A percentile compares a stretch with the other conserved stretches of the same genome.
These are phyloP conservation scores for Daldinia childiae DNA, from an alignment of 495 filamentous ascomycete species.

Conservation along the genomic window DNA sequence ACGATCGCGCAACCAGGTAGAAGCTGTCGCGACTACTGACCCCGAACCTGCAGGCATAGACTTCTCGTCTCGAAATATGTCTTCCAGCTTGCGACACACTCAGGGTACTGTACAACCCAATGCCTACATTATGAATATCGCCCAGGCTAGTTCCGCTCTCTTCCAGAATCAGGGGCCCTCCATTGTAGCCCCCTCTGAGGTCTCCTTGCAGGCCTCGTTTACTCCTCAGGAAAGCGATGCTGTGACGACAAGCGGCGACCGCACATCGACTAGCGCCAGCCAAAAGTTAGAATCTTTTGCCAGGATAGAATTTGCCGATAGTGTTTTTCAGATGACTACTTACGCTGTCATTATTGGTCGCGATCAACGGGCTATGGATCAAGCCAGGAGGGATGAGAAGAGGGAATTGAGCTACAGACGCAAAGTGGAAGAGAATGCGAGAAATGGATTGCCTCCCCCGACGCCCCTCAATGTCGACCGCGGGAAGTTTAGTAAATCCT, in stretches of 20 bases:
- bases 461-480: slow-evolving; percentile 50
- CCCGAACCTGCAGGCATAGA: slow-evolving; percentile 39
- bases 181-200: slow-evolving; percentile 46
- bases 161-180: slow-evolving; percentile 40
- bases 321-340: slow-evolving; percentile 62
- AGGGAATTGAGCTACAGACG: slow-evolving; percentile 51
- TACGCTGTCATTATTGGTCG: slow-evolving; percentile 62
- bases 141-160: slow-evolving; percentile 32
- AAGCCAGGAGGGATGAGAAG: slow-evolving; percentile 55
- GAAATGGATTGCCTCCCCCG: slow-evolving; percentile 52
- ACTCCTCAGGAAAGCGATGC: slow-evolving; percentile 45
- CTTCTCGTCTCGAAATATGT: slow-evolving; percentile 38
- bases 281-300: slow-evolving; percentile 60
- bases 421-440: slow-evolving; percentile 49
- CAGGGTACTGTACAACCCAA: slow-evolving; percentile 45
- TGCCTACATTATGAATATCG: slow-evolving; percentile 43
- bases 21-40: slow-evolving; percentile 48
- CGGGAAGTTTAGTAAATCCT: slow-evolving; percentile 61
- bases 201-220: slow-evolving; percentile 46
- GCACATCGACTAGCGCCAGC: slow-evolving; percentile 40
- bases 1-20: slow-evolving; percentile 32
- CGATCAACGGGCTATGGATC: slow-evolving; percentile 56
- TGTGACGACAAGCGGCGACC: slow-evolving; percentile 34
- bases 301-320: slow-evolving; percentile 61
- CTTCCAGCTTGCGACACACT: slow-evolving; percentile 28